Conservation (phyloP, 2,329 filamentous ascomycete species). For the Calonectria ilicicola region DNA sequence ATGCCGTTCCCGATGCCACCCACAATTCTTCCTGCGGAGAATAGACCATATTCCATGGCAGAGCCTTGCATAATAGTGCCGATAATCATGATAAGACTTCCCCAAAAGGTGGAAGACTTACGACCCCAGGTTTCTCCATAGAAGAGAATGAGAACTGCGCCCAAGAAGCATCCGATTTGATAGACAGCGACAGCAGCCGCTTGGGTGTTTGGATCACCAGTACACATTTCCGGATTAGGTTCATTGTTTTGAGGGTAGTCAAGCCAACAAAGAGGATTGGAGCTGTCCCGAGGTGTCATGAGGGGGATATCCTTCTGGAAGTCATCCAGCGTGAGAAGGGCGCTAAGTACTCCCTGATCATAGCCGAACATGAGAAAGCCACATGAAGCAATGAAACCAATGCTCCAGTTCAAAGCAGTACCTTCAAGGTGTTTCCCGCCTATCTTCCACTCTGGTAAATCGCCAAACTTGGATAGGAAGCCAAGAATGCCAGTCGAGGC, state of each 20-base stretch:
- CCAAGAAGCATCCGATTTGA: slow-evolving; percentile 25
- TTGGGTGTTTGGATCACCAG: neutral
- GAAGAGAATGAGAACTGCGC: slow-evolving; percentile 44
- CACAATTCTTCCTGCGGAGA: neutral
- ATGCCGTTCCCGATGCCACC: neutral
- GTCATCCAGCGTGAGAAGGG: neutral
- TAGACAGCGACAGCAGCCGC: neutral
- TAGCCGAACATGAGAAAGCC: slow-evolving; percentile 47
- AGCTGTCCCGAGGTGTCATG: neutral
- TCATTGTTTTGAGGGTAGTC: slow-evolving; percentile 2
- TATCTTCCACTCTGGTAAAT: neutral
- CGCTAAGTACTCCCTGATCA: slow-evolving; percentile 45
- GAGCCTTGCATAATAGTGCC: slow-evolving; percentile 36
- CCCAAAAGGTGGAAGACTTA: slow-evolving; percentile 48
- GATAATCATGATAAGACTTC: slow-evolving; percentile 46
- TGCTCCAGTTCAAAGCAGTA: slow-evolving; percentile 39
- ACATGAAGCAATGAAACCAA: slow-evolving; percentile 44
- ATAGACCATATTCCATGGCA: neutral
- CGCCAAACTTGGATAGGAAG: neutral
- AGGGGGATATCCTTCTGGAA: neutral
- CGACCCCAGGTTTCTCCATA: slow-evolving; percentile 46
- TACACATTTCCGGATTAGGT: neutral
- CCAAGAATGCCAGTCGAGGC: neutral
- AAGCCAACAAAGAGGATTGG: neutral
- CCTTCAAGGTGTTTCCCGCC: slow-evolving; percentile 38